These are phyloP conservation scores for Salix brachista DNA, from an alignment of 345 rosid species.

Conservation along the genomic window DNA sequence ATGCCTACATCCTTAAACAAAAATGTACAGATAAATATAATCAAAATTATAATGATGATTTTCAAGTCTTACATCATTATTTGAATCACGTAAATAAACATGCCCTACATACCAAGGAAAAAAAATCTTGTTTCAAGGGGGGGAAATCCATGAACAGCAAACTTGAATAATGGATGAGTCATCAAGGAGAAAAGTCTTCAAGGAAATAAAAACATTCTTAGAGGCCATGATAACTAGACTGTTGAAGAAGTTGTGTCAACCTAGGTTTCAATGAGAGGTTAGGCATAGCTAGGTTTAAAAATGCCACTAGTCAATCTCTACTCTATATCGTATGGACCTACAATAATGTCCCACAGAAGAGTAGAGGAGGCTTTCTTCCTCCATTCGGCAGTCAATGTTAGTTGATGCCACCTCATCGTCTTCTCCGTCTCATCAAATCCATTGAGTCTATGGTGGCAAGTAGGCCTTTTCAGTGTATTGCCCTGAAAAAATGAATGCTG, in stretches of 20 bases:
- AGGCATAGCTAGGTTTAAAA: background rate
- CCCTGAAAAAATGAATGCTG: background rate
- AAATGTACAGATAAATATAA: too few species aligned
- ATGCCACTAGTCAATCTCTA: constrained; percentile 17
- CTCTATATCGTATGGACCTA: constrained; percentile 9
- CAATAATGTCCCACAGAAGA: background rate
- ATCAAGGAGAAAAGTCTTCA: background rate
- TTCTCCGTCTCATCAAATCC: background rate
- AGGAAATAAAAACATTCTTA: background rate
- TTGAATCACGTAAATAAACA: too few species aligned
- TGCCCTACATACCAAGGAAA: too few species aligned
- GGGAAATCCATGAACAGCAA: too few species aligned
- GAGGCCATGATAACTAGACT: constrained; percentile 2
- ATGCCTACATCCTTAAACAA: too few species aligned
- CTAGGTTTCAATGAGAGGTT: background rate
- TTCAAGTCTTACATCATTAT: too few species aligned
- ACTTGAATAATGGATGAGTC: too few species aligned
- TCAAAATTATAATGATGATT: too few species aligned
- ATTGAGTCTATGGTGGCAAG: background rate
- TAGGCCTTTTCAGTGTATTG: background rate
- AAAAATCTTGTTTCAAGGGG: too few species aligned
- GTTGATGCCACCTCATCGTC: constrained; percentile 27
- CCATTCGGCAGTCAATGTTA: constrained; percentile 6
- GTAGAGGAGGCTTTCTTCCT: background rate
- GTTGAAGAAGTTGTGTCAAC: constrained; percentile 1